Evolutionary conservation across 2,329 filamentous ascomycete species (phyloP), one percentile per base, ranked within the genome.

Genomic region (Beauveria pseudobassiana): DNA sequence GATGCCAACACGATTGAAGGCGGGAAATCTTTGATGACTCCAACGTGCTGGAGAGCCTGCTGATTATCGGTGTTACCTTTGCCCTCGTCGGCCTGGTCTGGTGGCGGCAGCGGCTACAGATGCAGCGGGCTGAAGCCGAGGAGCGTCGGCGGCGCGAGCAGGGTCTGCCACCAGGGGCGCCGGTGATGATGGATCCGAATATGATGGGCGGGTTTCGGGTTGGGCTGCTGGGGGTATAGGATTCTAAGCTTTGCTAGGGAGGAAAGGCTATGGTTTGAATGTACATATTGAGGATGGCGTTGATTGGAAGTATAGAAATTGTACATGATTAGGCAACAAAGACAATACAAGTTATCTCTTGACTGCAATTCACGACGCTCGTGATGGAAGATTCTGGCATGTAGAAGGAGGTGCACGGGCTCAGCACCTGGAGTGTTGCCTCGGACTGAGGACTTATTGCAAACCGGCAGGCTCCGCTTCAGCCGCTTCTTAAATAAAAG

Each of bases 31-130:
- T 87, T 2, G 80, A 89, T 34, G 89, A 93, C 56, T 91, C 92
- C 52, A 90, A 91, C 14, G 77, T 96, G 18, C 62, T 97, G 12
- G 95, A 98, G 74, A 93, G 89, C 49, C 75, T 97, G 26, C 78
- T 96, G 50, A 96, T 99, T 64, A 79, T 97, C 16, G 87, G 84
- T 1, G 77, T 98, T 16, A 87, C 90, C 0, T 86, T 87, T 16
- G 85, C 86, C 1, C 79, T 98, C 59, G 85, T 89, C 0, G 84
- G 90, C 58, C 78, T 98, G 38, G 81, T 98, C 18, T 96, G 92
- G 74, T 93, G 95, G 72, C 81, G 90, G 22, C 87, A 91, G 65
- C 86, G 85, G 70, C 79, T 86, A 63, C 88, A 91, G 69, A 79
- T 87, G 66, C 80, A 77, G 34, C 79, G 82, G 57, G 69, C 66